phyloP scores from a whole-genome alignment of 2,329 filamentous ascomycete genomes.

The Triangularia setosa region DNA sequence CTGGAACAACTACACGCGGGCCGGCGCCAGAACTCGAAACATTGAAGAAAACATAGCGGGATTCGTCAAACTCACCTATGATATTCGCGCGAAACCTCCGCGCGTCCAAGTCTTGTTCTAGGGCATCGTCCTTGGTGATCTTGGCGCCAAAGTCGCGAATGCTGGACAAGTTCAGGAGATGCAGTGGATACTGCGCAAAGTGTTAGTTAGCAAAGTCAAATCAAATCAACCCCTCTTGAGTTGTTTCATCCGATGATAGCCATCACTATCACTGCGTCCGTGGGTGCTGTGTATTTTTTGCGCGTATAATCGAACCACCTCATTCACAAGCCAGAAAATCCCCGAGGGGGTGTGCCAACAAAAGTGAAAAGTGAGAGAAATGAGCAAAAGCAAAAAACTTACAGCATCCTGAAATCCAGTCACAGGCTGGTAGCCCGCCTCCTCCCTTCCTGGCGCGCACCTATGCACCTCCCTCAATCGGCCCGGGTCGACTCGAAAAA shows the following conservation, averaged over 20 bases:
- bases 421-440: constrained; percentile 60
- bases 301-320: constrained; percentile 12
- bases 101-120: constrained; percentile 52
- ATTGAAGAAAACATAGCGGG: not conserved
- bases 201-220: not conserved
- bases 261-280: not conserved
- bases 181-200: constrained; percentile 58
- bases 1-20: too few relatives aligned
- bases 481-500: constrained; percentile 64
- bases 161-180: constrained; percentile 63
- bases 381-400: constrained; percentile 31
- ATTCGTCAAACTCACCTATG: constrained; percentile 46
- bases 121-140: constrained; percentile 47
- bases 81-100: constrained; percentile 69
- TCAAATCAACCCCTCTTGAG: not conserved
- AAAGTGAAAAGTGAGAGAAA: not conserved
- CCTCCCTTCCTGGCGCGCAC: constrained; percentile 55
- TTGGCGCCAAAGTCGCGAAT: constrained; percentile 57
- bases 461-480: constrained; percentile 55
- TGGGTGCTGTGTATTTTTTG: not conserved
- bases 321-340: not conserved
- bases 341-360: not conserved
- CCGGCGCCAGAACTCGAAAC: not conserved
- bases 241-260: not conserved
- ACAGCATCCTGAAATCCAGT: constrained; percentile 69